Evolutionary conservation across 2,329 filamentous ascomycete genomes (phyloP), one percentile per base, ranked within the genome.

Genomic region (Calonectria hawksworthii): DNA sequence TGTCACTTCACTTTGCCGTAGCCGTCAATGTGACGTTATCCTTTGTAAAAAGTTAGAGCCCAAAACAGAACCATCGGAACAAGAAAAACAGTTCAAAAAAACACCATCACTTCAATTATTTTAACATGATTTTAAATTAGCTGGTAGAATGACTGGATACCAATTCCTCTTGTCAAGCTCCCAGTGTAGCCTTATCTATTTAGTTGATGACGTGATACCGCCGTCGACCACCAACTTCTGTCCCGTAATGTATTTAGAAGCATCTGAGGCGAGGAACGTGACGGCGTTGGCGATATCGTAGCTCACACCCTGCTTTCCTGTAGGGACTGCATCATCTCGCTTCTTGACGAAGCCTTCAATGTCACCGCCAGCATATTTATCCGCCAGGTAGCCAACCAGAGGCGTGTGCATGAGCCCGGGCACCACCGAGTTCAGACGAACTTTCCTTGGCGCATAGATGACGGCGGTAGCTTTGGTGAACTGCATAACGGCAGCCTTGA

Each of bases 371-470:
- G 89, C 50, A 41, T 72, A 54, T 30, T 36, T 72, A 18, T 72
- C 59, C 8, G 47, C 56, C 16, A 52, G 56, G 7, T 36, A 28
- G 3, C 44, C 65, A 4, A 69, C 65, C 14, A 74, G 32, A 8
- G 72, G 72, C 2, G 67, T 74, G 38, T 54, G 28, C 72, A 74
- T 74, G 6, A 74, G 38, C 21, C 72, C 72, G 4, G 72, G 72
- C 11, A 56, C 86, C 1, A 90, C 87, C 0, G 84, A 86, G 74
- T 91, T 91, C 59, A 90, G 71, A 34, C 88, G 81, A 5, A 90
- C 84, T 1, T 84, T 83, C 28, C 84, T 84, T 13, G 77, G 74
- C 0, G 87, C 87, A 72, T 89, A 89, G 0, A 89, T 86, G 1
- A 90, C 83, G 0, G 85, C 86, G 5, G 85, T 88, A 0, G 83